A percentile compares a stretch with the other conserved stretches of the same genome.
Evolutionary conservation across 2,329 filamentous ascomycete species (phyloP).

Genomic region (Pseudophaeomoniella oleicola): DNA sequence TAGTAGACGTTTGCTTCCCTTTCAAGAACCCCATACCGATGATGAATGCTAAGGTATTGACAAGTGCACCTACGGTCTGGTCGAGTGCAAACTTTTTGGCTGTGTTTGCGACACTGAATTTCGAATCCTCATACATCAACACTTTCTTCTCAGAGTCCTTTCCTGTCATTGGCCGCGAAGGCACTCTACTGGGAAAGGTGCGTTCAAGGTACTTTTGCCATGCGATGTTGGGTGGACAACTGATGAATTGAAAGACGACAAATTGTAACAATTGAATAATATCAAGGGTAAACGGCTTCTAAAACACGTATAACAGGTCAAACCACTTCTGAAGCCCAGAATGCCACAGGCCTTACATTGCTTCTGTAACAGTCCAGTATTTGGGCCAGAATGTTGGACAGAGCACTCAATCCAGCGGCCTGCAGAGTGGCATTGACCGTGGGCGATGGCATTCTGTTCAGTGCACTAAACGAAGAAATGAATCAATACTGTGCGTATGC

Average conservation of each 20-base stretch:
- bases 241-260: constrained; percentile 55
- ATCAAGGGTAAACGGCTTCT: constrained; percentile 50
- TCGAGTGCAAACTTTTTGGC: constrained; percentile 44
- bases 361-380: constrained; percentile 21
- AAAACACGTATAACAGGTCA: constrained; percentile 1
- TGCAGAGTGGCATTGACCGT: constrained; percentile 21
- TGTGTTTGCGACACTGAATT: constrained; percentile 32
- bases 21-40: constrained; percentile 36
- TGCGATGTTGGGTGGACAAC: constrained; percentile 67
- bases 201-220: constrained; percentile 74
- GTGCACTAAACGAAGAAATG: too few relatives aligned
- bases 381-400: constrained; percentile 23
- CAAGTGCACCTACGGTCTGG: constrained; percentile 39
- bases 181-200: constrained; percentile 46
- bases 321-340: constrained; percentile 1
- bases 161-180: constrained; percentile 2
- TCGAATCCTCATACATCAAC: constrained; percentile 6
- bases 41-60: constrained; percentile 44
- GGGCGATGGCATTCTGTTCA: constrained; percentile 14
- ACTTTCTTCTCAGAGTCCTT: constrained; percentile 2
- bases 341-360: constrained; percentile 12
- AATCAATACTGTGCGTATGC: too few relatives aligned
- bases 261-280: constrained; percentile 61
- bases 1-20: constrained; percentile 17
- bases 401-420: constrained; percentile 21